These are phyloP conservation scores for Stropharia rugosoannulata DNA, from an alignment of 768 basidiomycete genomes.

Conservation along the genomic window DNA sequence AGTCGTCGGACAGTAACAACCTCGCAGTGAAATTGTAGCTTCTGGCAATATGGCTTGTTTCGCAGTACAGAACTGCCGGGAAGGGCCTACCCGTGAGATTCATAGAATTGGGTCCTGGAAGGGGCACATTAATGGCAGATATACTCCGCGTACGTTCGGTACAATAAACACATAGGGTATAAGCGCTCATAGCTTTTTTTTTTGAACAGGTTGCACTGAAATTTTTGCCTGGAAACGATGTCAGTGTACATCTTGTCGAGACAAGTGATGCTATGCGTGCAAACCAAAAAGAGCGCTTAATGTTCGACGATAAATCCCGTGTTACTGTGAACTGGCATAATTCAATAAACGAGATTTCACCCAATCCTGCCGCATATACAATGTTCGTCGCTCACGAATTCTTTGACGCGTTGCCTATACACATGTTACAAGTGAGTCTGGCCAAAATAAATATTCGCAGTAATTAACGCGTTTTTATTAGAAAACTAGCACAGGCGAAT, in stretches of 20 bases:
- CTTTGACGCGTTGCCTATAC: slow-evolving; percentile 94
- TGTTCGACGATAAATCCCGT: slow-evolving; percentile 25
- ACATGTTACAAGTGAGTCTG: slow-evolving; percentile 73
- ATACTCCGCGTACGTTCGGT: slow-evolving; percentile 67
- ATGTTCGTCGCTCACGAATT: slow-evolving; percentile 95
- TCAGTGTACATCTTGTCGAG: slow-evolving; percentile 77
- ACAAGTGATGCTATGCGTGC: slow-evolving; percentile 67
- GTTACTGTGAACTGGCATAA: slow-evolving; percentile 69
- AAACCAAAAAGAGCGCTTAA: slow-evolving; percentile 58
- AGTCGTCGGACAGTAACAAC: slow-evolving; percentile 37
- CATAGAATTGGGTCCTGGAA: slow-evolving; percentile 92
- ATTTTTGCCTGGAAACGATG: slow-evolving; percentile 37
- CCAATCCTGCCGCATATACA: slow-evolving; percentile 57
- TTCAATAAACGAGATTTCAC: slow-evolving; percentile 64
- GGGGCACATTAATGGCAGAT: slow-evolving; percentile 90
- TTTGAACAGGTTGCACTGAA: slow-evolving; percentile 48
- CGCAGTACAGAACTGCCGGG: slow-evolving; percentile 65
- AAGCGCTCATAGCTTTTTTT: not conserved
- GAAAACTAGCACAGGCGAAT: slow-evolving; percentile 74
- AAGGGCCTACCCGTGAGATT: slow-evolving; percentile 55
- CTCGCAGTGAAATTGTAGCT: slow-evolving; percentile 48
- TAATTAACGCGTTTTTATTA: slow-evolving; percentile 22
- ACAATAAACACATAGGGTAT: not conserved
- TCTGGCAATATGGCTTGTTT: slow-evolving; percentile 82
- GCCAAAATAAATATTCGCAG: not conserved